Conservation (phyloP, 495 filamentous ascomycete genomes). For the Elasticomyces elasticus region DNA sequence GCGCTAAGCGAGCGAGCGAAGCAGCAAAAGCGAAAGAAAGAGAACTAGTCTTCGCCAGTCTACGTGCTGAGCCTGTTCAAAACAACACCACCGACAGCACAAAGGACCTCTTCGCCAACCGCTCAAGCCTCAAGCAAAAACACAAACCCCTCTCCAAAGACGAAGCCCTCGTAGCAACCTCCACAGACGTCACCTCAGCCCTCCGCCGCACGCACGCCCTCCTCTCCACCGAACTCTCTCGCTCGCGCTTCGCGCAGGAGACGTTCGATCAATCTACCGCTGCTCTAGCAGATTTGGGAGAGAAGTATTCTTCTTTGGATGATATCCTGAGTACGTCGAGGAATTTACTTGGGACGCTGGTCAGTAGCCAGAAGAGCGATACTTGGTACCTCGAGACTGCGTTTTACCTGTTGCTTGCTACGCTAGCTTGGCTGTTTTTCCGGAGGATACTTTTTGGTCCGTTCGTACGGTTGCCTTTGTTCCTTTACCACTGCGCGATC, state of each 20-base stretch:
- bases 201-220: conserved; percentile 75
- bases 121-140: conserved; percentile 1
- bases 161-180: conserved; percentile 60
- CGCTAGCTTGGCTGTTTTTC: conserved; percentile 76
- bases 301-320: conserved; percentile 70
- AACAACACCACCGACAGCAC: neutral
- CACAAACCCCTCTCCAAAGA: conserved; percentile 46
- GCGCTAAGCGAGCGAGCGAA: conserved; percentile 68
- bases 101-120: conserved; percentile 11
- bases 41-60: conserved; percentile 57
- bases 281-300: conserved; percentile 66
- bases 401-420: conserved; percentile 66
- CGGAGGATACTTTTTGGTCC: conserved; percentile 79
- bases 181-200: conserved; percentile 72
- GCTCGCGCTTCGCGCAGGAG: conserved; percentile 78
- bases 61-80: conserved; percentile 35
- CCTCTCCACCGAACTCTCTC: conserved; percentile 69
- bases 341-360: conserved; percentile 64
- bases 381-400: conserved; percentile 92
- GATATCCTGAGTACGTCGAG: conserved; percentile 60
- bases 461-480: conserved; percentile 29
- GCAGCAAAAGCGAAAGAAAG: conserved; percentile 64
- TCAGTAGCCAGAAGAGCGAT: conserved; percentile 83
- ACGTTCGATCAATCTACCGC: conserved; percentile 73
- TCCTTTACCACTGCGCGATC: conserved; percentile 1